Evolutionary conservation across 352 stramenopile species (phyloP).

Genomic region (Phytophthora kernoviae): DNA sequence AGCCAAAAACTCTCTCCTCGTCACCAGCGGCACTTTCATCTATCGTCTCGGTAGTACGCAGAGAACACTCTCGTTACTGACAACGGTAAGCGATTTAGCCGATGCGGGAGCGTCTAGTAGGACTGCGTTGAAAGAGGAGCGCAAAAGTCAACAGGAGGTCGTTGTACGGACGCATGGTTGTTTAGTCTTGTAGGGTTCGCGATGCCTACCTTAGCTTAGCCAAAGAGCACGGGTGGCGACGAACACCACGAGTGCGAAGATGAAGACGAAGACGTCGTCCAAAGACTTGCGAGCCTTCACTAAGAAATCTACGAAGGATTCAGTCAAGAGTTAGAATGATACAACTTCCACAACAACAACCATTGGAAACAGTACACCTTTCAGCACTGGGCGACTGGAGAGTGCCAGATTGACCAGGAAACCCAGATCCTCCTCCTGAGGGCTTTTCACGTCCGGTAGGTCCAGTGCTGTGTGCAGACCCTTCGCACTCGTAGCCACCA

Average conservation of each 20-base stretch:
- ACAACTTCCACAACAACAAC: not conserved
- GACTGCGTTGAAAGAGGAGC: too few species aligned
- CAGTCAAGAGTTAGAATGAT: constrained; percentile 2
- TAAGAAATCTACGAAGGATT: constrained; percentile 58
- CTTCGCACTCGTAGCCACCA: constrained; percentile 48
- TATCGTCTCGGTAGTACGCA: too few species aligned
- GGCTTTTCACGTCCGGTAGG: constrained; percentile 66
- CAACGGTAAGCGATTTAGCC: too few species aligned
- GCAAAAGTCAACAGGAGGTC: too few species aligned
- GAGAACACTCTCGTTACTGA: too few species aligned
- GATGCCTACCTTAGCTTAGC: constrained; percentile 22
- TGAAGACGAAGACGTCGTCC: constrained; percentile 79
- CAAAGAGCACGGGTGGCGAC: constrained; percentile 55
- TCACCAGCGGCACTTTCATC: too few species aligned
- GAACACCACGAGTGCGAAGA: constrained; percentile 63
- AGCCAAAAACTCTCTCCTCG: too few species aligned
- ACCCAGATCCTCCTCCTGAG: constrained; percentile 68
- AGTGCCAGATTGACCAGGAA: constrained; percentile 69
- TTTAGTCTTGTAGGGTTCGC: too few species aligned
- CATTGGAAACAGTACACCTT: constrained; percentile 37
- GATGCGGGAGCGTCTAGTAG: too few species aligned
- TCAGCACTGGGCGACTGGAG: constrained; percentile 61
- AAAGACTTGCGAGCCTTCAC: constrained; percentile 69
- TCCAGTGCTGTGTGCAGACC: constrained; percentile 43
- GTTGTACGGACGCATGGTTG: too few species aligned